Percentiles rank a stretch among this genome's conserved stretches.
phyloP scores from a whole-genome alignment of 768 basidiomycete species.

The Suillus subluteus region DNA sequence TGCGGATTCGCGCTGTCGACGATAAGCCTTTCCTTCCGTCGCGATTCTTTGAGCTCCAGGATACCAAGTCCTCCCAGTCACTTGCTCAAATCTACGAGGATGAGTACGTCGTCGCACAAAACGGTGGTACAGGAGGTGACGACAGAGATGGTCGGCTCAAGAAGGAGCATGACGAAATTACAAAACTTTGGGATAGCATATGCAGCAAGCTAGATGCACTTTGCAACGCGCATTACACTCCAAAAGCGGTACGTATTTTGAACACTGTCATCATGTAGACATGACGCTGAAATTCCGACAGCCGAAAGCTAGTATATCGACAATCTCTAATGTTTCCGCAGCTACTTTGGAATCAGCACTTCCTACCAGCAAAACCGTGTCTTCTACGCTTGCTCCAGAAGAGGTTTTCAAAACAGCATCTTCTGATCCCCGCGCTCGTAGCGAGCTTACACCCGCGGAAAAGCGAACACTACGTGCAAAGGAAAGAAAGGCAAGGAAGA shows the following conservation, averaged over 20 bases:
- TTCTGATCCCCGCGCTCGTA: slow-evolving; percentile 60
- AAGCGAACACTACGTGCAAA: slow-evolving; percentile 74
- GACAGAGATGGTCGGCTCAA: slow-evolving; percentile 87
- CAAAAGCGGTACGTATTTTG: slow-evolving; percentile 73
- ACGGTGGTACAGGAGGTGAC: slow-evolving; percentile 56
- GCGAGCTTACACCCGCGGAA: slow-evolving; percentile 84
- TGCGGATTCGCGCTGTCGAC: slow-evolving; percentile 76
- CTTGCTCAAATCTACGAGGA: slow-evolving; percentile 97
- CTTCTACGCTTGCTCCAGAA: slow-evolving; percentile 90
- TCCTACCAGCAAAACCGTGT: slow-evolving; percentile 75
- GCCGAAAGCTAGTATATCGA: slow-evolving; percentile 90
- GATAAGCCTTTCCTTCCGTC: slow-evolving; percentile 93
- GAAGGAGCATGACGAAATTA: slow-evolving; percentile 89
- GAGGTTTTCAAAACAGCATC: slow-evolving; percentile 76
- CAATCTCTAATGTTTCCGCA: slow-evolving; percentile 80
- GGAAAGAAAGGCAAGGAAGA: slow-evolving; percentile 72
- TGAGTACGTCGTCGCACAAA: slow-evolving; percentile 76
- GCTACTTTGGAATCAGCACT: slow-evolving; percentile 89
- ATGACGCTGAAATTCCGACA: slow-evolving; percentile 33
- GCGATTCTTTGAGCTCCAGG: slow-evolving; percentile 84
- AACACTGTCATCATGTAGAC: slow-evolving; percentile 1
- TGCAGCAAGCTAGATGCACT: slow-evolving; percentile 90
- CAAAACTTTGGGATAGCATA: slow-evolving; percentile 81
- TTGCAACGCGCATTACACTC: slow-evolving; percentile 93
- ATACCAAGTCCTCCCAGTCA: slow-evolving; percentile 84